Conservation (phyloP, 2,329 filamentous ascomycete species). For the Didymella pomorum region DNA sequence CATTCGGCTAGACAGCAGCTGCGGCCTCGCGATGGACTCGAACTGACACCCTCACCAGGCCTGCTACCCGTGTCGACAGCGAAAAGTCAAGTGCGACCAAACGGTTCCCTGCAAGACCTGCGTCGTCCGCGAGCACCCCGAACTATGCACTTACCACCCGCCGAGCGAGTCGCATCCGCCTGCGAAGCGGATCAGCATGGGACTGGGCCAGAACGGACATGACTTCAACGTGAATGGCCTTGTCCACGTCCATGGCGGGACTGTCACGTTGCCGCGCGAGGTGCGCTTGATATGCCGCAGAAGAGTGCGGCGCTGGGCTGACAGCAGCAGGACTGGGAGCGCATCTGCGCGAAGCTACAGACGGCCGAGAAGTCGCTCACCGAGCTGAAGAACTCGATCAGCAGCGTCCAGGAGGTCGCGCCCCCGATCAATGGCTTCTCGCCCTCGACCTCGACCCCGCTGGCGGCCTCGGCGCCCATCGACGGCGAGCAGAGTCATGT, state of each 20-base stretch:
- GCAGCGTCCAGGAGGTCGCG: conserved; percentile 48
- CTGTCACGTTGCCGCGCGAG: conserved; percentile 52
- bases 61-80: conserved; percentile 60
- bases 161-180: conserved; percentile 52
- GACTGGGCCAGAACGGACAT: conserved; percentile 45
- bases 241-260: conserved; percentile 51
- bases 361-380: conserved; percentile 57
- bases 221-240: conserved; percentile 49
- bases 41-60: conserved; percentile 45
- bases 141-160: conserved; percentile 57
- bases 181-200: conserved; percentile 49
- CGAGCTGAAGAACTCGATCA: conserved; percentile 54
- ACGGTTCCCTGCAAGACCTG: conserved; percentile 60
- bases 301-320: conserved; percentile 20
- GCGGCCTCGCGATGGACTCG: not conserved
- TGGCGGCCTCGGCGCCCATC: conserved; percentile 46
- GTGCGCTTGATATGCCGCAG: conserved; percentile 27
- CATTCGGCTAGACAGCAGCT: not conserved
- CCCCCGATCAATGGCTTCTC: conserved; percentile 47
- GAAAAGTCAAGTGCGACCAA: conserved; percentile 59
- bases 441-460: conserved; percentile 41
- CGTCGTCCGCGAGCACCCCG: conserved; percentile 60
- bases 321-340: conserved; percentile 55
- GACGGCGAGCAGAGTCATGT: conserved; percentile 53
- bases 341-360: conserved; percentile 58